Conservation (phyloP, 2,329 filamentous ascomycete genomes). For the Cercospora citrullina region DNA sequence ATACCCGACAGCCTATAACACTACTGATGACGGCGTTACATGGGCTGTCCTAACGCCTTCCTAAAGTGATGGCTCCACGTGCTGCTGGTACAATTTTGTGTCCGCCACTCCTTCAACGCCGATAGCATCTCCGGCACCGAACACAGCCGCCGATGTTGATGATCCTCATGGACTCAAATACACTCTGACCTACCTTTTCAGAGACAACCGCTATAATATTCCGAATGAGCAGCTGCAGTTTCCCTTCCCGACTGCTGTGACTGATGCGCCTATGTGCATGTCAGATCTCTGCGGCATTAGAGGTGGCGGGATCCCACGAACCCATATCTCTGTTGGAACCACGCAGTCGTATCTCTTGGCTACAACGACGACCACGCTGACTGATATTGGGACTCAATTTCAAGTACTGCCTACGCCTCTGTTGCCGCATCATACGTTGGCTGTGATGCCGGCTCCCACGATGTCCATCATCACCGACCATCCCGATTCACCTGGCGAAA, state of each 20-base stretch:
- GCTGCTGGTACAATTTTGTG: background rate
- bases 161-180: background rate
- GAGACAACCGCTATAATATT: background rate
- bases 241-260: background rate
- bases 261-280: background rate
- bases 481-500: background rate
- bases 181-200: background rate
- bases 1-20: background rate
- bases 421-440: background rate
- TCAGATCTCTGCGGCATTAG: background rate
- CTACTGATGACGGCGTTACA: background rate
- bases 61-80: background rate
- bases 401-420: background rate
- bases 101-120: background rate
- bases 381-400: background rate
- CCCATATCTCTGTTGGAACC: background rate
- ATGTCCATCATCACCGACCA: background rate
- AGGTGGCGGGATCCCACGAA: background rate
- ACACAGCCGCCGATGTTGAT: background rate
- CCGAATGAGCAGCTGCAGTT: background rate
- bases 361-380: background rate
- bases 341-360: background rate
- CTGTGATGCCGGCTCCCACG: background rate
- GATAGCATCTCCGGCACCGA: background rate
- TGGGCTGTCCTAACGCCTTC: background rate